phyloP scores from a whole-genome alignment of 495 filamentous ascomycete species.

The Trichoderma parareesei region DNA sequence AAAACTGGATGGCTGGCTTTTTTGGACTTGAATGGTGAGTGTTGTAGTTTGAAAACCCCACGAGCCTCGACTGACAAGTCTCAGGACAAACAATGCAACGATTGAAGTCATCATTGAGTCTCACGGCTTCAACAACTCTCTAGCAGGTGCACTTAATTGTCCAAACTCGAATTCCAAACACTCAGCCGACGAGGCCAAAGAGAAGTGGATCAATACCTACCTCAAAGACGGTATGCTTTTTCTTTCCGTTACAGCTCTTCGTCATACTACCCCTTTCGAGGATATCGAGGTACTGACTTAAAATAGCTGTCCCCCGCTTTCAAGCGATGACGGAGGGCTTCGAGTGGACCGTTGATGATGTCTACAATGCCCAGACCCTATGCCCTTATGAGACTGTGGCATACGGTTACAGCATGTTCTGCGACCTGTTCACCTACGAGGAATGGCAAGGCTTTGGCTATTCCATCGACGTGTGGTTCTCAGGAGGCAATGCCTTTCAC shows the following conservation, averaged over 20 bases:
- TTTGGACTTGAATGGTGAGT: conserved; percentile 49
- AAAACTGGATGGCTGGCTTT: conserved; percentile 67
- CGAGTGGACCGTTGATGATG: conserved; percentile 42
- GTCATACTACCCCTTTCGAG: no score
- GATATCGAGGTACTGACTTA: neutral
- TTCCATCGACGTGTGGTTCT: conserved; percentile 53
- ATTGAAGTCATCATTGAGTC: conserved; percentile 61
- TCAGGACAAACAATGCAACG: conserved; percentile 40
- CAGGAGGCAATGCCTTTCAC: conserved; percentile 49
- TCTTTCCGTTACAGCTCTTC: neutral
- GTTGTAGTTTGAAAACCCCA: conserved; percentile 4
- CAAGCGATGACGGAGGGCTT: conserved; percentile 37
- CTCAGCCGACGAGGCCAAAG: conserved; percentile 40
- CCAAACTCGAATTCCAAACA: conserved; percentile 52
- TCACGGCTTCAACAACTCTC: conserved; percentile 60
- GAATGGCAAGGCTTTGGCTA: conserved; percentile 75
- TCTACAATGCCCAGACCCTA: conserved; percentile 54
- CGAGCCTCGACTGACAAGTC: conserved; percentile 36
- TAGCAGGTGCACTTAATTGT: conserved; percentile 39
- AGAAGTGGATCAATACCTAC: conserved; percentile 49
- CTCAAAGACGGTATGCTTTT: conserved; percentile 22
- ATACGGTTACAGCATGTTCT: conserved; percentile 63
- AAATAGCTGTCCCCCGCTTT: conserved; percentile 37
- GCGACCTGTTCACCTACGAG: conserved; percentile 55
- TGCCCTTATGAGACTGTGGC: conserved; percentile 73